These are phyloP conservation scores for Tylopilus vinaceipallidus DNA, from an alignment of 768 basidiomycete genomes.

Conservation along the genomic window DNA sequence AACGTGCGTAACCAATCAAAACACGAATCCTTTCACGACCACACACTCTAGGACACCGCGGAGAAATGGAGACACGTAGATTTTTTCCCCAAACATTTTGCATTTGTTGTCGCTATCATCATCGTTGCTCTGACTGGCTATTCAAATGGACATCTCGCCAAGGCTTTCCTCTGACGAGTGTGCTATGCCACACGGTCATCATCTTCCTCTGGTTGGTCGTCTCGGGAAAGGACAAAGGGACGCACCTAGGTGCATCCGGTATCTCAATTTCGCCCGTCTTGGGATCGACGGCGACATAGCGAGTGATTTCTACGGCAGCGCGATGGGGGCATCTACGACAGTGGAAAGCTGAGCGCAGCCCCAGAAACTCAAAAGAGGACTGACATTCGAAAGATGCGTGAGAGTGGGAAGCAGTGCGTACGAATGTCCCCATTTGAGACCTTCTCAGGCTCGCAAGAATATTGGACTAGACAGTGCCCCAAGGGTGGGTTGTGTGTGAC, in stretches of 20 bases:
- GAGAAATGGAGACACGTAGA: slow-evolving; percentile 16
- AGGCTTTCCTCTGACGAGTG: slow-evolving; percentile 30
- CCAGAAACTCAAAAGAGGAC: slow-evolving; percentile 20
- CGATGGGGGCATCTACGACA: slow-evolving; percentile 56
- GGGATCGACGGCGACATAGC: slow-evolving; percentile 46
- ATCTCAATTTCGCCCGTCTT: slow-evolving; percentile 50
- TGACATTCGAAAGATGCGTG: slow-evolving; percentile 73
- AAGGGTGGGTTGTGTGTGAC: slow-evolving; percentile 5
- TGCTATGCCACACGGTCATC: slow-evolving; percentile 24
- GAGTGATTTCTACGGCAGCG: slow-evolving; percentile 72
- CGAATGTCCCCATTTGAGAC: slow-evolving; percentile 21
- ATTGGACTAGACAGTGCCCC: slow-evolving; percentile 45
- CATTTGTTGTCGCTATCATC: neutral
- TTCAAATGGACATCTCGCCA: slow-evolving; percentile 34
- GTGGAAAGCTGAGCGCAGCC: slow-evolving; percentile 4
- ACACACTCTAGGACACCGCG: slow-evolving; percentile 19
- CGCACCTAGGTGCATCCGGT: slow-evolving; percentile 43
- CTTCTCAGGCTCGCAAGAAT: slow-evolving; percentile 50
- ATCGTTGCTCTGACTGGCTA: slow-evolving; percentile 13
- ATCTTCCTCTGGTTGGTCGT: slow-evolving; percentile 2
- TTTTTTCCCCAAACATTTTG: slow-evolving; percentile 1
- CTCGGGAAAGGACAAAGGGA: slow-evolving; percentile 10
- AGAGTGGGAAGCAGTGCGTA: slow-evolving; percentile 68
- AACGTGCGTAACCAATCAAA: slow-evolving; percentile 22
- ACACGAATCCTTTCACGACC: slow-evolving; percentile 1